Conservation (phyloP, 495 filamentous ascomycete genomes). For the Podospora pseudoanserina region DNA sequence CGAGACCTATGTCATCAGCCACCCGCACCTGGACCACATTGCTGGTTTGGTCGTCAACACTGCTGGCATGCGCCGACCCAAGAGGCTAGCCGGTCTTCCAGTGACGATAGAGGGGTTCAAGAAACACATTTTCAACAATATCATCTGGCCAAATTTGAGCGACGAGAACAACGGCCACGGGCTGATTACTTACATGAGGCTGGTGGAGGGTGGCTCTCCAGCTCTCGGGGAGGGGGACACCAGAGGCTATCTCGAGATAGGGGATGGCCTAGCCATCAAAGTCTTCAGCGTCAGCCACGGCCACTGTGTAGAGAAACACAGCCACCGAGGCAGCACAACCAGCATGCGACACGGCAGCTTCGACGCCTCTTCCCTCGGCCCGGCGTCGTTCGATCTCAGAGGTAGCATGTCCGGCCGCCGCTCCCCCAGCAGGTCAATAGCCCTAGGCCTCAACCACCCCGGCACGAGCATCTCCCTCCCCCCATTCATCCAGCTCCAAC, state of each 20-base stretch:
- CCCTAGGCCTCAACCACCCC: slow-evolving; percentile 21
- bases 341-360: slow-evolving; percentile 41
- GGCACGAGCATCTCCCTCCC: slow-evolving; percentile 16
- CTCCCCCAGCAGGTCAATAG: slow-evolving; percentile 19
- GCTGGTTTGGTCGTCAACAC: slow-evolving; percentile 90
- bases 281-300: slow-evolving; percentile 82
- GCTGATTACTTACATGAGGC: slow-evolving; percentile 81
- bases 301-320: slow-evolving; percentile 70
- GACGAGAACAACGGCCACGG: slow-evolving; percentile 95
- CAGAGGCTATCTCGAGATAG: slow-evolving; percentile 79
- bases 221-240: slow-evolving; percentile 70
- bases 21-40: slow-evolving; percentile 92
- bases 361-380: slow-evolving; percentile 27
- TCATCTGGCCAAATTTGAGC: slow-evolving; percentile 96
- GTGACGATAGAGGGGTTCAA: slow-evolving; percentile 85
- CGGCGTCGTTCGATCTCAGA: background rate
- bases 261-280: slow-evolving; percentile 74
- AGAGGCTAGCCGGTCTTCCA: slow-evolving; percentile 78
- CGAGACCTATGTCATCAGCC: slow-evolving; percentile 85
- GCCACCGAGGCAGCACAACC: slow-evolving; percentile 50
- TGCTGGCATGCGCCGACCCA: slow-evolving; percentile 72
- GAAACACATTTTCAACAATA: slow-evolving; percentile 90
- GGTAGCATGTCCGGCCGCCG: slow-evolving; percentile 10
- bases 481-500: slow-evolving; percentile 24
- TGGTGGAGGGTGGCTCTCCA: slow-evolving; percentile 82